Conservation (phyloP, 768 basidiomycete species). For the Tulasnella calospora region DNA sequence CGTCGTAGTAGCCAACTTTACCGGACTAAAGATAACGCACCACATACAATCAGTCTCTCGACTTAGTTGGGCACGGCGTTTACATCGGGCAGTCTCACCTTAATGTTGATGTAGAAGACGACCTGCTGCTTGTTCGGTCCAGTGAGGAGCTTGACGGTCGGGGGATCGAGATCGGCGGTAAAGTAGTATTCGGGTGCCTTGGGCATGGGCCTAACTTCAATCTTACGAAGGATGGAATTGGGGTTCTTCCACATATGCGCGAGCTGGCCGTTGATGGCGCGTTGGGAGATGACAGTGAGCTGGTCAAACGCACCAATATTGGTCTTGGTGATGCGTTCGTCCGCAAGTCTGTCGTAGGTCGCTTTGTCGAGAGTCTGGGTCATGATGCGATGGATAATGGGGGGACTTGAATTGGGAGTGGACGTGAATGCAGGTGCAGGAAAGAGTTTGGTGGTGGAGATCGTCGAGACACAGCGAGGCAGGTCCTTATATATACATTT, state of each 20-base stretch:
- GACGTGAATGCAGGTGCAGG: neutral
- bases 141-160: neutral
- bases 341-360: neutral
- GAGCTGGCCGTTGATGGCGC: neutral
- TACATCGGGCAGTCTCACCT: neutral
- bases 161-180: neutral
- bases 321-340: neutral
- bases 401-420: neutral
- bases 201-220: neutral
- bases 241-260: neutral
- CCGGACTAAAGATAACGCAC: neutral
- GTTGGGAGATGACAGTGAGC: neutral
- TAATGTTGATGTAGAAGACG: neutral
- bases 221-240: neutral
- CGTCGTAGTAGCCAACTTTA: neutral
- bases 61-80: neutral
- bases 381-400: neutral
- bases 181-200: neutral
- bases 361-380: neutral
- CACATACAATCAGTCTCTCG: neutral
- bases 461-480: neutral
- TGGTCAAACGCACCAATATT: neutral
- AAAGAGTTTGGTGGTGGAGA: neutral
- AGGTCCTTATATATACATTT: neutral
- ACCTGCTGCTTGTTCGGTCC: conserved; percentile 5